Percentiles rank a stretch among this genome's conserved stretches.
These are phyloP conservation scores for Phytopythium chamaehyphon DNA, from an alignment of 352 stramenopile genomes.

Conservation along the genomic window DNA sequence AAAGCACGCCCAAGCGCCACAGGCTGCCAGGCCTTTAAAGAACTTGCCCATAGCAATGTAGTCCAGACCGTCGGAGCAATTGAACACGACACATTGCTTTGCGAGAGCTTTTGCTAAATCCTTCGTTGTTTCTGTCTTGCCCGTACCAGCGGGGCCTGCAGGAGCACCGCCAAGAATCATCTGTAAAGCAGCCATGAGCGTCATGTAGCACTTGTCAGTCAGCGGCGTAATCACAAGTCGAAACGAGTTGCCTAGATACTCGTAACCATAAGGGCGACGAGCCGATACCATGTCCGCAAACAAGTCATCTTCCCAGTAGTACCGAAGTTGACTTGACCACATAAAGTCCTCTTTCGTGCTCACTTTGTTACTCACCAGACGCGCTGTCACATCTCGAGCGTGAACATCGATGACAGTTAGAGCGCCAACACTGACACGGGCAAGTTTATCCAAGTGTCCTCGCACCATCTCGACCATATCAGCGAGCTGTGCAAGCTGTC, in stretches of 20 bases:
- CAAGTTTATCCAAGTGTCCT: constrained; percentile 84
- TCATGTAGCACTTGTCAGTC: constrained; percentile 96
- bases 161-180: constrained; percentile 94
- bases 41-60: constrained; percentile 96
- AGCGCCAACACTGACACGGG: constrained; percentile 86
- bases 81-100: constrained; percentile 95
- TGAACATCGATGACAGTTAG: constrained; percentile 96
- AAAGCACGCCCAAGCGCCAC: constrained; percentile 91
- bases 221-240: constrained; percentile 95
- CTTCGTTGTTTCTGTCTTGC: constrained; percentile 96
- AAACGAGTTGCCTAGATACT: constrained; percentile 96
- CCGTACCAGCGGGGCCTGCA: constrained; percentile 90
- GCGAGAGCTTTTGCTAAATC: constrained; percentile 93
- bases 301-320: constrained; percentile 93
- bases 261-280: constrained; percentile 91
- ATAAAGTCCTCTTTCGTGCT: constrained; percentile 86
- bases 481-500: constrained; percentile 86
- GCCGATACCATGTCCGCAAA: constrained; percentile 90
- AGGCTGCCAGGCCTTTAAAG: constrained; percentile 92
- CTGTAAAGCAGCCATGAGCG: constrained; percentile 93
- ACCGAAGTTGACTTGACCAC: constrained; percentile 86
- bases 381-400: constrained; percentile 92
- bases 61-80: constrained; percentile 92
- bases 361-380: constrained; percentile 88
- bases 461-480: constrained; percentile 93